Conservation (phyloP, 345 rosid genomes). For the Nephelium lappaceum region DNA sequence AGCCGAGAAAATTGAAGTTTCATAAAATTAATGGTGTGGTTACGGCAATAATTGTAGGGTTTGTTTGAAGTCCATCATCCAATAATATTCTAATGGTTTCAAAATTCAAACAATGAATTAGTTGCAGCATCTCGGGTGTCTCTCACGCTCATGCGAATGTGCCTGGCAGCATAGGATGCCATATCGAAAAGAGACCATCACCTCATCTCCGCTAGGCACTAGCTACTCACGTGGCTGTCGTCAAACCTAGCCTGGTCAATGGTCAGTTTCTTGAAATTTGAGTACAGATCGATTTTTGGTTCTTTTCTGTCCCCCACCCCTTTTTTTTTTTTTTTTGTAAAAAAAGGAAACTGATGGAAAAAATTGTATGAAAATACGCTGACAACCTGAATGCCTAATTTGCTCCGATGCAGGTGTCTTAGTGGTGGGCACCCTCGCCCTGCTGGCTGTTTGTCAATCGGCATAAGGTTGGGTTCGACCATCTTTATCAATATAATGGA, state of each 20-base stretch:
- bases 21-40: neutral
- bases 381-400: no score
- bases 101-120: conserved; percentile 8
- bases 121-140: neutral
- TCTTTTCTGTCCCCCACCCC: no score
- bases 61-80: conserved; percentile 3
- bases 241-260: conserved; percentile 7
- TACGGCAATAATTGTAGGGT: conserved; percentile 16
- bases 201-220: neutral
- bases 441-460: no score
- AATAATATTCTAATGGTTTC: neutral
- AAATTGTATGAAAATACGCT: no score
- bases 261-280: conserved; percentile 27
- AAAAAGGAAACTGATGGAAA: no score
- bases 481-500: no score
- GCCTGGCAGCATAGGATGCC: conserved; percentile 31
- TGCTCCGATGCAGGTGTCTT: no score
- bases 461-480: no score
- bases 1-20: neutral
- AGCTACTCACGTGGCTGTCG: conserved; percentile 1
- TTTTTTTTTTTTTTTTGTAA: no score
- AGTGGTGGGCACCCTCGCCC: no score
- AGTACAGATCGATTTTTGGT: no score
- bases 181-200: conserved; percentile 2
- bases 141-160: conserved; percentile 17